Evolutionary conservation across 176 grass and related monocot genomes (phyloP).

Genomic region (Oryza glumipatula): DNA sequence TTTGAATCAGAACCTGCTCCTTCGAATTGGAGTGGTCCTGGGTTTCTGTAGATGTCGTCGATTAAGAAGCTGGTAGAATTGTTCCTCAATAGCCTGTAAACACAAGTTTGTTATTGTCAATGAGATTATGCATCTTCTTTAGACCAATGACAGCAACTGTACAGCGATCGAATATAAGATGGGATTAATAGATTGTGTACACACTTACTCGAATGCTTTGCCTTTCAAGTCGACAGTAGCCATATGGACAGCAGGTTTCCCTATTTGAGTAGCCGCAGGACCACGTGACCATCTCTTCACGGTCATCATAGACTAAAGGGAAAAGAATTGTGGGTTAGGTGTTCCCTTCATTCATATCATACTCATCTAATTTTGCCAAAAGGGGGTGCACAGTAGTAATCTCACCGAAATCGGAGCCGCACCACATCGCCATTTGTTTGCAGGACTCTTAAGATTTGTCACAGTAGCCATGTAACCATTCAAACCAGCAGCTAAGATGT

Average conservation of each 20-base stretch:
- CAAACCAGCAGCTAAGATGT: slow-evolving; percentile 85
- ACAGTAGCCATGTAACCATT: slow-evolving; percentile 99
- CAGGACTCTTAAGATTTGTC: slow-evolving; percentile 94
- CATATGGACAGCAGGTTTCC: slow-evolving; percentile 97
- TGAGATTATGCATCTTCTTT: neutral
- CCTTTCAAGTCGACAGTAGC: slow-evolving; percentile 86
- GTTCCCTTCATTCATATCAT: slow-evolving; percentile 4
- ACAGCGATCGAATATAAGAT: neutral
- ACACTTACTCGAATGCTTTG: slow-evolving; percentile 95
- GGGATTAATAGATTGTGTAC: neutral
- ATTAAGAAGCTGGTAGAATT: slow-evolving; percentile 78
- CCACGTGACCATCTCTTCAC: slow-evolving; percentile 88
- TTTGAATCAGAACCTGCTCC: slow-evolving; percentile 84
- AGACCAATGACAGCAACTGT: neutral
- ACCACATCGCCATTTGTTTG: slow-evolving; percentile 94
- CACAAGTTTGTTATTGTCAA: neutral
- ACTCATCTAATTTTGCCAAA: neutral
- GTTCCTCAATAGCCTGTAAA: slow-evolving; percentile 72
- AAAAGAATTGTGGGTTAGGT: slow-evolving; percentile 28
- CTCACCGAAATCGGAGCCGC: slow-evolving; percentile 95
- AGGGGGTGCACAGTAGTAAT: slow-evolving; percentile 4
- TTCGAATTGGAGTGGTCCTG: slow-evolving; percentile 90
- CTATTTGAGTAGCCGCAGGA: slow-evolving; percentile 68
- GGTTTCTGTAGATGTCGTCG: slow-evolving; percentile 99
- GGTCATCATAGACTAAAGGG: slow-evolving; percentile 90